Percentiles rank a stretch among this genome's conserved stretches.
Conservation (phyloP, 495 filamentous ascomycete genomes). For the Talaromyces adpressus region DNA sequence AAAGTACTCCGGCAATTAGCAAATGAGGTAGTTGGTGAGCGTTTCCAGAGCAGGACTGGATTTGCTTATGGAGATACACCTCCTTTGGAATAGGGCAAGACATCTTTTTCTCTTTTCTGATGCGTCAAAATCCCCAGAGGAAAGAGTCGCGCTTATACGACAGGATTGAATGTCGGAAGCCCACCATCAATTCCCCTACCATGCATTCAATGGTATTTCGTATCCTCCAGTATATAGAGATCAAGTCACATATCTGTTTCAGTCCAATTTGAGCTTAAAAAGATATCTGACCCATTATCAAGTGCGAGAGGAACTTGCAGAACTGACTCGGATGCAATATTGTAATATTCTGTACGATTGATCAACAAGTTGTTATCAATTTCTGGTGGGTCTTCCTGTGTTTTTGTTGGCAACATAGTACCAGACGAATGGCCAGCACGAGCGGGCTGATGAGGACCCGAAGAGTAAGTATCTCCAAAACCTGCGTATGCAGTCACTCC, state of each 20-base stretch:
- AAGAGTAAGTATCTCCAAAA: background rate
- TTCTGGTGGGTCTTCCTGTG: background rate
- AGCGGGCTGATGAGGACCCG: background rate
- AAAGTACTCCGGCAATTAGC: constrained; percentile 10
- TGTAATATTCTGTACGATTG: background rate
- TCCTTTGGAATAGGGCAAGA: background rate
- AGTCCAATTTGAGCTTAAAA: background rate
- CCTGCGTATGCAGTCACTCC: background rate
- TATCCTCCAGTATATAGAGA: too few species aligned
- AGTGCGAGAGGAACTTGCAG: background rate
- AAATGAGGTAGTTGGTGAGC: constrained; percentile 9
- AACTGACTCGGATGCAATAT: background rate
- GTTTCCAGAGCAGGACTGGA: constrained; percentile 16
- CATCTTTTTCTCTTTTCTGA: too few species aligned
- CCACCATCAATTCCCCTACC: too few species aligned
- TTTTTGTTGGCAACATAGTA: too few species aligned
- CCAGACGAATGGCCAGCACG: background rate
- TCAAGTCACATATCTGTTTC: too few species aligned
- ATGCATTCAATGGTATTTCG: too few species aligned
- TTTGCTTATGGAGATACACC: constrained; percentile 22
- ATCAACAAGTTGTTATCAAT: background rate
- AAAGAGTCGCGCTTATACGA: too few species aligned
- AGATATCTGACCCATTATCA: background rate
- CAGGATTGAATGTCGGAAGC: too few species aligned
- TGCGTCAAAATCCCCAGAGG: too few species aligned